Base-by-base conservation (phyloP, 1,139 yeast genomes). In the Nakaseomyces uthaithaninus region DNA sequence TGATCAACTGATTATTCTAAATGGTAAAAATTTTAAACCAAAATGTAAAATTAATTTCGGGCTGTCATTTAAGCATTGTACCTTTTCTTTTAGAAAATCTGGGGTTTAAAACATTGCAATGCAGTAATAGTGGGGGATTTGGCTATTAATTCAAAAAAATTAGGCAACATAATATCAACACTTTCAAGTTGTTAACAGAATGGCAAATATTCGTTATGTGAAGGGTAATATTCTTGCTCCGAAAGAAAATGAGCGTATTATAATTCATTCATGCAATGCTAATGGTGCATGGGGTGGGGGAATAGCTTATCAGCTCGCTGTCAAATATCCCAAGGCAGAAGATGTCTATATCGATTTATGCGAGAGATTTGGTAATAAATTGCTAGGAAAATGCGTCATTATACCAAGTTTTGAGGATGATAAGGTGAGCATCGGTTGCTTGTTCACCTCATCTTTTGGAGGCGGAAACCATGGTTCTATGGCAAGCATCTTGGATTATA, bases 201-300 rank as follows among this genome's bases (percentile, higher is more conserved):
- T 44, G 47, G 17, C 45, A 7, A 49, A 43, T 24, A 41, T 56
- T 6, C 47, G 24, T 6, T 52, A 54, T 33, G 12, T 46, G 0
- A 47, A 44, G 27, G 60, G 60, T 2, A 46, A 56, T 36, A 48
- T 51, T 12, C 27, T 53, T 11, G 33, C 41, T 4, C 27, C 33
- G 6, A 30, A 20, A 6, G 24, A 33, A 4, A 41, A 48, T 28
- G 50, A 51, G n/a, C 44, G 57, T 17, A 48, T 55, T 8, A 22
- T 56, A 7, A 46, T 56, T 1, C 94, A 85, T 56, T 79, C 94
- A 0, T 85, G 94, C 55, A 85, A 85, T 54, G 78, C 87, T 40
- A 66, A 69, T 25, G 95, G 94, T 0, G 56, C 70, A 0, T 85
- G 95, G 95, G 93, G 94, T 3, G 91, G 84, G 0, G 95, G 95